These are phyloP conservation scores for Bathelium albidoporum DNA, from an alignment of 495 filamentous ascomycete species.

Conservation along the genomic window DNA sequence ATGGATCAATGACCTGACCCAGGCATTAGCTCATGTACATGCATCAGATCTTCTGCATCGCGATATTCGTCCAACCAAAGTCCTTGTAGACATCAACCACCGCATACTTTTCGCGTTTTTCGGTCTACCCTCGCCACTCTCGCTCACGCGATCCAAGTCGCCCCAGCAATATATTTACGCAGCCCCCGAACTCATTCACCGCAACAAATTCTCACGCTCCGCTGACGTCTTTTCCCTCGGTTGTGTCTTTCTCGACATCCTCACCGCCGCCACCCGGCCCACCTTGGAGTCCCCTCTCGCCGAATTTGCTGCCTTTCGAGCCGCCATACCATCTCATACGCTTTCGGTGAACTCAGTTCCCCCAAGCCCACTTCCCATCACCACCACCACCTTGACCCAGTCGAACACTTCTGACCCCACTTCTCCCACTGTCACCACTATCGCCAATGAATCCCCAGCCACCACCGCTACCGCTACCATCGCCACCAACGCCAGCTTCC, in stretches of 20 bases:
- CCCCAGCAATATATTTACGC: slow-evolving; percentile 23
- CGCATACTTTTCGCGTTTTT: slow-evolving; percentile 20
- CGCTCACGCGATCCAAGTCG: slow-evolving; percentile 6
- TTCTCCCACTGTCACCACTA: background rate
- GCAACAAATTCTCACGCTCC: slow-evolving; percentile 6
- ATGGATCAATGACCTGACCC: slow-evolving; percentile 24
- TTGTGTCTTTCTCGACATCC: slow-evolving; percentile 57
- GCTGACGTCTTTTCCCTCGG: slow-evolving; percentile 70
- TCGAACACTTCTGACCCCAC: background rate
- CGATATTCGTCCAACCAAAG: slow-evolving; percentile 21
- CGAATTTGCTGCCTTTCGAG: slow-evolving; percentile 63
- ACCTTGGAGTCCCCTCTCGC: slow-evolving; percentile 61
- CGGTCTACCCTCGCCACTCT: slow-evolving; percentile 11
- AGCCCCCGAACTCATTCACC: slow-evolving; percentile 20
- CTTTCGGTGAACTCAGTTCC: slow-evolving; percentile 13
- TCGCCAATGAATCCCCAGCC: background rate
- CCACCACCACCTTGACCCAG: background rate
- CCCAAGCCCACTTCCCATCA: background rate
- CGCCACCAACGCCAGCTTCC: slow-evolving; percentile 23
- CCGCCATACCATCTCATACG: slow-evolving; percentile 14
- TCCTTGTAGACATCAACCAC: slow-evolving; percentile 19
- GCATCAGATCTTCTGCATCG: slow-evolving; percentile 18
- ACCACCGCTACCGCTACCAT: slow-evolving; percentile 12
- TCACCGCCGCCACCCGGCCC: slow-evolving; percentile 38
- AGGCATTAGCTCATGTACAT: slow-evolving; percentile 23